These are phyloP conservation scores for Lentinula sp. DNA, from an alignment of 768 basidiomycete species.

Conservation along the genomic window DNA sequence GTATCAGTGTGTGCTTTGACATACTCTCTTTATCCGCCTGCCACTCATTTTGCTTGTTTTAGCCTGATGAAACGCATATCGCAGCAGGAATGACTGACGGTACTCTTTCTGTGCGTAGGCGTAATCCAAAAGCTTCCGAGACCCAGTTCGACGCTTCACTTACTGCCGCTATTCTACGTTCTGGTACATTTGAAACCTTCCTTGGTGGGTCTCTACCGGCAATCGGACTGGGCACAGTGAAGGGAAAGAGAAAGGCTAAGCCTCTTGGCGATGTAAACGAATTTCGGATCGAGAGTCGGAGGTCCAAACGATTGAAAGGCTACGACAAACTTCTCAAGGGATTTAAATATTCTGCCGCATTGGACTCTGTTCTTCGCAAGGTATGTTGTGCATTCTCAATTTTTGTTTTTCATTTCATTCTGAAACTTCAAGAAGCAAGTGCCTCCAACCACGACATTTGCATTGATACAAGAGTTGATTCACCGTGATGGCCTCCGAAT, in stretches of 20 bases:
- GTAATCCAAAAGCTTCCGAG: slow-evolving; percentile 73
- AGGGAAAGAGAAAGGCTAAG: slow-evolving; percentile 41
- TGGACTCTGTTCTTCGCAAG: slow-evolving; percentile 88
- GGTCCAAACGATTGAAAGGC: slow-evolving; percentile 67
- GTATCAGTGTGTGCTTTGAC: slow-evolving; percentile 63
- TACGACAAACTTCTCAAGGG: slow-evolving; percentile 87
- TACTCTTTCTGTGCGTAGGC: slow-evolving; percentile 91
- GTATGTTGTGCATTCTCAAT: slow-evolving; percentile 29
- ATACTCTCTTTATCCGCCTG: background rate
- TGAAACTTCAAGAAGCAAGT: slow-evolving; percentile 50
- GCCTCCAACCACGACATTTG: slow-evolving; percentile 80
- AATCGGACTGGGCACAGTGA: slow-evolving; percentile 51
- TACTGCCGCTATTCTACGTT: slow-evolving; percentile 33
- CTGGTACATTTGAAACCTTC: slow-evolving; percentile 66
- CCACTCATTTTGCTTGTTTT: background rate
- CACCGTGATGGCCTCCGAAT: slow-evolving; percentile 84
- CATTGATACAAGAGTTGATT: slow-evolving; percentile 88
- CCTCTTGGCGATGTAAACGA: slow-evolving; percentile 65
- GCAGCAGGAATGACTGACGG: slow-evolving; percentile 98
- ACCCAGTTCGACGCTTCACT: slow-evolving; percentile 25
- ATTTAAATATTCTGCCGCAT: slow-evolving; percentile 92
- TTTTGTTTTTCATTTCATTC: background rate
- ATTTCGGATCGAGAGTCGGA: slow-evolving; percentile 67
- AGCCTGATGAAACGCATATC: slow-evolving; percentile 97
- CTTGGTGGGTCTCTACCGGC: slow-evolving; percentile 46